These are phyloP conservation scores for Sanghuangporus sanghuang DNA, from an alignment of 1,284 basidiomycete genomes.

Conservation along the genomic window DNA sequence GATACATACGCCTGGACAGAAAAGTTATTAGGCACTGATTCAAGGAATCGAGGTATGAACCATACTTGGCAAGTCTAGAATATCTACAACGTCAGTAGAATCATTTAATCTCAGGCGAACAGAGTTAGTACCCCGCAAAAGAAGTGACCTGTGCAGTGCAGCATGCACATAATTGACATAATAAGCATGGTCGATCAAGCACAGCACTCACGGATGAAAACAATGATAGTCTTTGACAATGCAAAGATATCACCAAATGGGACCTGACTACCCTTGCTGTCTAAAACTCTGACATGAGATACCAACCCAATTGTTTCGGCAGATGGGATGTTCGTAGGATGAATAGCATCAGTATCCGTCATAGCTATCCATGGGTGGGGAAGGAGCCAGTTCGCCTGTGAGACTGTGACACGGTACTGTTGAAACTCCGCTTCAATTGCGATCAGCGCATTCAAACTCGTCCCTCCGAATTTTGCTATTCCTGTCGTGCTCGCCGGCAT, in stretches of 20 bases:
- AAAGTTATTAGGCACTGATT: conserved; percentile 1
- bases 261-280: conserved; percentile 39
- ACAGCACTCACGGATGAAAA: conserved; percentile 54
- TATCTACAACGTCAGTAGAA: conserved; percentile 10
- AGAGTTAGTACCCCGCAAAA: conserved; percentile 48
- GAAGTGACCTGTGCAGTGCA: conserved; percentile 48
- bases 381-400: too few relatives aligned
- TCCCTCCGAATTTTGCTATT: too few relatives aligned
- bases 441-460: too few relatives aligned
- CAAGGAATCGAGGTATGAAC: neutral
- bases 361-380: neutral
- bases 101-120: neutral
- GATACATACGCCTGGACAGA: conserved; percentile 47
- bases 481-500: too few relatives aligned
- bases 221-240: conserved; percentile 47
- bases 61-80: conserved; percentile 39
- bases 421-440: too few relatives aligned
- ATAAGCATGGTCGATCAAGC: neutral
- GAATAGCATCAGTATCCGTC: neutral
- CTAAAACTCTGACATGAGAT: conserved; percentile 28
- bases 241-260: conserved; percentile 47
- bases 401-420: too few relatives aligned
- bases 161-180: neutral
- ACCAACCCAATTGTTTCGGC: neutral
- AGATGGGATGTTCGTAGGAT: neutral